phyloP scores from a whole-genome alignment of 768 basidiomycete genomes.

The Gloeopeniophorella convolvens region DNA sequence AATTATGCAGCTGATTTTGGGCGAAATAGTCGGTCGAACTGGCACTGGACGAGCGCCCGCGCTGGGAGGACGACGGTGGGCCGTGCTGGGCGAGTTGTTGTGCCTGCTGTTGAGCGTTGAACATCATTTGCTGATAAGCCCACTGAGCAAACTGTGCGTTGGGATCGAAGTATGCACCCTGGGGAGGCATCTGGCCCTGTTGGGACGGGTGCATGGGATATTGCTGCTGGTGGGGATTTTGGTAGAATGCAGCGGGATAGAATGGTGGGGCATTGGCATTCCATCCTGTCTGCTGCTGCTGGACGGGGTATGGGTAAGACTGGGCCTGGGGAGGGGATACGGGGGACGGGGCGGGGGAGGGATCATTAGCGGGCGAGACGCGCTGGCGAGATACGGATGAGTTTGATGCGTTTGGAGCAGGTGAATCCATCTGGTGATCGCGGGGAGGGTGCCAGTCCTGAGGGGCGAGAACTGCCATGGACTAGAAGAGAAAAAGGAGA shows the following conservation, averaged over 20 bases:
- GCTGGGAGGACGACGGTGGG: constrained; percentile 35
- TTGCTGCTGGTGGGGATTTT: constrained; percentile 59
- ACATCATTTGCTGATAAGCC: constrained; percentile 92
- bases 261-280: constrained; percentile 65
- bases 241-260: constrained; percentile 66
- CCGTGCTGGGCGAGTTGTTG: constrained; percentile 18
- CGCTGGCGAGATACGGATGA: constrained; percentile 44
- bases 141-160: constrained; percentile 77
- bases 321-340: constrained; percentile 32
- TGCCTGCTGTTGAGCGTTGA: constrained; percentile 39
- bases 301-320: constrained; percentile 63
- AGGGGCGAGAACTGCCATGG: constrained; percentile 75
- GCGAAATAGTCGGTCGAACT: constrained; percentile 48
- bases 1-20: constrained; percentile 46
- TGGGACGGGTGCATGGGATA: constrained; percentile 38
- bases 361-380: constrained; percentile 55
- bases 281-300: constrained; percentile 69
- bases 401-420: constrained; percentile 32
- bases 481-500: constrained; percentile 19
- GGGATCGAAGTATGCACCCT: constrained; percentile 66
- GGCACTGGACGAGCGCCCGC: constrained; percentile 33
- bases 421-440: constrained; percentile 58
- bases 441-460: constrained; percentile 68
- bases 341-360: constrained; percentile 28
- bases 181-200: constrained; percentile 38